These are phyloP conservation scores for Viridothelium virens DNA, from an alignment of 495 filamentous ascomycete species.

Conservation along the genomic window DNA sequence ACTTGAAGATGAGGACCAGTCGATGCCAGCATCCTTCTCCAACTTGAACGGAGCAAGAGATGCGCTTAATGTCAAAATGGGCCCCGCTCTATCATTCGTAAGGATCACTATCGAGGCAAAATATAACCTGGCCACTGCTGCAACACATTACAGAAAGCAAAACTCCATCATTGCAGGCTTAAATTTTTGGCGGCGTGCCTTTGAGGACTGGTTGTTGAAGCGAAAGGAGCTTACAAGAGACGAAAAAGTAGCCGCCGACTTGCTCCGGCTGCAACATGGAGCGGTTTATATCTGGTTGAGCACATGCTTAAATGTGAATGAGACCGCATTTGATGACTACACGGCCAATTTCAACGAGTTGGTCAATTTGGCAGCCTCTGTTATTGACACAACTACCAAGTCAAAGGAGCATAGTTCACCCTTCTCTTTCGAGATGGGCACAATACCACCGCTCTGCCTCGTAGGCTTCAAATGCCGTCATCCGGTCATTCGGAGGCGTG, in stretches of 20 bases:
- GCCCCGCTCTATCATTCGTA: neutral
- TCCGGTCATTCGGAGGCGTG: conserved; percentile 15
- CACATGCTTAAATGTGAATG: conserved; percentile 10
- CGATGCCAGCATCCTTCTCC: neutral
- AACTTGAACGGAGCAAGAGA: neutral
- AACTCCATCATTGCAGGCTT: neutral
- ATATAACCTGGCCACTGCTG: neutral
- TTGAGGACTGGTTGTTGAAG: neutral
- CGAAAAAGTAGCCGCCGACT: conserved; percentile 16
- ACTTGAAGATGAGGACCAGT: neutral
- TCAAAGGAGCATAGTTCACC: conserved; percentile 2
- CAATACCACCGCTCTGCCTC: conserved; percentile 18
- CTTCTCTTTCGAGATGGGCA: conserved; percentile 25
- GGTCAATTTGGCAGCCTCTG: conserved; percentile 15
- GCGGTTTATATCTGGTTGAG: conserved; percentile 15
- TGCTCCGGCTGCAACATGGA: conserved; percentile 21
- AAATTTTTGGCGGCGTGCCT: neutral
- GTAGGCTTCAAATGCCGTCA: conserved; percentile 20
- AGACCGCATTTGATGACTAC: conserved; percentile 15
- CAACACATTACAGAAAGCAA: neutral
- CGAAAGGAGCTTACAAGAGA: neutral
- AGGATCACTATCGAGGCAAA: neutral
- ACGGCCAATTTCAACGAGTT: conserved; percentile 13
- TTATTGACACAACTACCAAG: neutral
- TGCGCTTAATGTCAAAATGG: neutral